phyloP scores from a whole-genome alignment of 129 eudicot genomes.

The Arctium lappa region DNA sequence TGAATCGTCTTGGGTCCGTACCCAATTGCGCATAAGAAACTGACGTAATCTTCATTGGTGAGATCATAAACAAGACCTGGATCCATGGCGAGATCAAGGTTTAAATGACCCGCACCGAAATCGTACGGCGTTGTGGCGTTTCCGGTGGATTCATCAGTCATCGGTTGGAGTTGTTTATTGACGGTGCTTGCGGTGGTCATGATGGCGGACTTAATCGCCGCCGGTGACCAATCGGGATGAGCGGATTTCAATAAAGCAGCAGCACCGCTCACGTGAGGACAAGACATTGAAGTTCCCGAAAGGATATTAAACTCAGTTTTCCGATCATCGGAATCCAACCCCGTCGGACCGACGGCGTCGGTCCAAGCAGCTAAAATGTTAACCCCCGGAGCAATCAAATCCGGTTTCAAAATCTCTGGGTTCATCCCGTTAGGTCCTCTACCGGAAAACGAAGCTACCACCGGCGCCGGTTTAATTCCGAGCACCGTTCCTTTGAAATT shows the following conservation, averaged over 20 bases:
- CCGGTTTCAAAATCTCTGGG: conserved; percentile 87
- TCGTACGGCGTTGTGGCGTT: conserved; percentile 71
- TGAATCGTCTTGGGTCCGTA: conserved; percentile 82
- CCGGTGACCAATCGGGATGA: conserved; percentile 89
- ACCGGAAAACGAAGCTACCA: conserved; percentile 84
- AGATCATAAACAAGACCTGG: conserved; percentile 82
- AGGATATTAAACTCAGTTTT: conserved; percentile 72
- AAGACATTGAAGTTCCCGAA: conserved; percentile 86
- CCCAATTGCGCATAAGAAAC: conserved; percentile 70
- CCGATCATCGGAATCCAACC: conserved; percentile 61
- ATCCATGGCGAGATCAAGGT: conserved; percentile 77
- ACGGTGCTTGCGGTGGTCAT: conserved; percentile 71
- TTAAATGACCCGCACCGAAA: conserved; percentile 78
- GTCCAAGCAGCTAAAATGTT: conserved; percentile 88
- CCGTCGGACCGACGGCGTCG: conserved; percentile 85
- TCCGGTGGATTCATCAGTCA: conserved; percentile 74
- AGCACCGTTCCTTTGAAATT: conserved; percentile 61
- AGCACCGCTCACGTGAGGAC: conserved; percentile 90
- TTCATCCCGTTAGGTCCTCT: conserved; percentile 85
- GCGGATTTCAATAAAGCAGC: conserved; percentile 88
- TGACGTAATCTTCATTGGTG: conserved; percentile 53
- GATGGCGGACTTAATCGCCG: conserved; percentile 73
- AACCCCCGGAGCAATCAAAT: conserved; percentile 85
- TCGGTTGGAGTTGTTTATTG: conserved; percentile 50
- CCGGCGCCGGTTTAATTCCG: conserved; percentile 82